Percentiles rank a stretch among this genome's conserved stretches.
Evolutionary conservation across 2,329 filamentous ascomycete genomes (phyloP).

Genomic region (Aspergillus versicolor): DNA sequence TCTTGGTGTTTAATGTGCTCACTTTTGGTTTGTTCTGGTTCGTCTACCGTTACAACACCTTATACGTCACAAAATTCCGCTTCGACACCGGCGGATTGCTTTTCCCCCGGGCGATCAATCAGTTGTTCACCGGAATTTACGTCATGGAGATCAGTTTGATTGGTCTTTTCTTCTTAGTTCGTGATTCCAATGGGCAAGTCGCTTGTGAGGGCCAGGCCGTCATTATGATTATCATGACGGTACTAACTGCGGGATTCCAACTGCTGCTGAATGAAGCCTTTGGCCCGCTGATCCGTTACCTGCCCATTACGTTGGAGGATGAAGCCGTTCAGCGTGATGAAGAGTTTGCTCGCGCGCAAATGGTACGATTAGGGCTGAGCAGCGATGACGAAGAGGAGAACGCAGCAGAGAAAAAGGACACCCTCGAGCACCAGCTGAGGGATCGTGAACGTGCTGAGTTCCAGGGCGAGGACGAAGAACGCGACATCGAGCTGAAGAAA

Average conservation of each 20-base stretch:
- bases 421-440: constrained; percentile 48
- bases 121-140: constrained; percentile 91
- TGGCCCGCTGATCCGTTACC: constrained; percentile 77
- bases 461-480: constrained; percentile 39
- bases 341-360: constrained; percentile 78
- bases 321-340: constrained; percentile 89
- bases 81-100: constrained; percentile 89
- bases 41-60: constrained; percentile 92
- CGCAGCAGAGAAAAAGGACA: constrained; percentile 38
- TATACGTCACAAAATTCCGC: constrained; percentile 88
- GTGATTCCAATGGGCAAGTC: constrained; percentile 53
- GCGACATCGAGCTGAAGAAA: constrained; percentile 50
- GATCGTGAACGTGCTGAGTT: constrained; percentile 43
- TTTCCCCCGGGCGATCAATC: constrained; percentile 90
- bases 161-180: constrained; percentile 80
- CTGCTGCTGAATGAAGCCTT: constrained; percentile 79
- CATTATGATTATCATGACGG: constrained; percentile 73
- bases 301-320: constrained; percentile 94
- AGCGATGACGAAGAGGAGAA: constrained; percentile 37
- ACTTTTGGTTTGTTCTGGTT: constrained; percentile 92
- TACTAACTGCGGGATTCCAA: constrained; percentile 76
- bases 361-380: constrained; percentile 63
- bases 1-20: constrained; percentile 88
- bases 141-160: constrained; percentile 90
- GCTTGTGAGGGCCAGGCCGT: constrained; percentile 75